phyloP scores from a whole-genome alignment of 2,329 filamentous ascomycete genomes.

The Penicillium sp. region DNA sequence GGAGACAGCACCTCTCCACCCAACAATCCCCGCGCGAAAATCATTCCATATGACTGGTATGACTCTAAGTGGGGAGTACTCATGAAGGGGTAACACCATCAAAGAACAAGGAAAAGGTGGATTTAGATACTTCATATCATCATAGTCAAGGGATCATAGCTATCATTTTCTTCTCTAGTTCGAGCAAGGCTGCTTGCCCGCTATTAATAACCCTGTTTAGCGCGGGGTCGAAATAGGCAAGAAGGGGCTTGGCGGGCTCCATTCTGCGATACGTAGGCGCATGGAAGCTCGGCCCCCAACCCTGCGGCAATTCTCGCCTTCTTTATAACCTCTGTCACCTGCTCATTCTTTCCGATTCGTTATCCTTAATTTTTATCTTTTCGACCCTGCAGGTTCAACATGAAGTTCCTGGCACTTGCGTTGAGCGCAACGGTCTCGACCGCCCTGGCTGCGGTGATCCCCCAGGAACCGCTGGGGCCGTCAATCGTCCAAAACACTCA shows the following conservation, averaged over 20 bases:
- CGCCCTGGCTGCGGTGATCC: constrained; percentile 33
- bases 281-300: constrained; percentile 15
- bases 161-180: background rate
- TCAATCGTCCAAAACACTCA: constrained; percentile 27
- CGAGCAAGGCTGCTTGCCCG: background rate
- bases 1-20: constrained; percentile 5
- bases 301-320: background rate
- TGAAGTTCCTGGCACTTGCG: constrained; percentile 39
- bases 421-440: constrained; percentile 36
- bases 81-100: background rate
- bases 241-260: constrained; percentile 18
- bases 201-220: constrained; percentile 16
- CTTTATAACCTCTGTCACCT: constrained; percentile 2
- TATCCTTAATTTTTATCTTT: background rate
- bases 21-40: constrained; percentile 4
- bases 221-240: constrained; percentile 20
- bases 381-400: constrained; percentile 16
- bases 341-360: background rate
- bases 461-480: constrained; percentile 28
- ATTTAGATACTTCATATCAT: background rate
- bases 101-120: background rate
- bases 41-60: background rate
- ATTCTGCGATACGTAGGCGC: constrained; percentile 13
- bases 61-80: background rate
- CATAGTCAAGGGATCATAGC: background rate